Conservation (phyloP, 148 eudicot species). For the Vaccinium darrowii region DNA sequence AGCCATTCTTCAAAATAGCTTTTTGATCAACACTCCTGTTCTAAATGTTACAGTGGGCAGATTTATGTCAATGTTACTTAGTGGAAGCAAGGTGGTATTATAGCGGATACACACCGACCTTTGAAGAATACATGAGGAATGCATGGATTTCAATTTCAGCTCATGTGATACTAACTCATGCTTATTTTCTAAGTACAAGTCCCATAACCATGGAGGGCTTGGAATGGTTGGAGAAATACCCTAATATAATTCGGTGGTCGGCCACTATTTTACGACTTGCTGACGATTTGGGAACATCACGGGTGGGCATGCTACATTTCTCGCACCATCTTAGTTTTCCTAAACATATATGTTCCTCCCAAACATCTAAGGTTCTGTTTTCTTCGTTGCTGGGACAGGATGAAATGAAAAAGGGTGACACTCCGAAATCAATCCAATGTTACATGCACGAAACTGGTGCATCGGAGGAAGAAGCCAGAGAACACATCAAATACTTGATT, state of each 20-base stretch:
- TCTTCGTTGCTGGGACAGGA: neutral
- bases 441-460: slow-evolving; percentile 29
- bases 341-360: too few species aligned
- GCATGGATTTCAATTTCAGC: slow-evolving; percentile 18
- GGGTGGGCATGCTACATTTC: neutral
- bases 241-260: slow-evolving; percentile 6
- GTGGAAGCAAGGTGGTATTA: slow-evolving; percentile 32
- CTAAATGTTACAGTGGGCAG: slow-evolving; percentile 25
- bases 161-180: slow-evolving; percentile 1
- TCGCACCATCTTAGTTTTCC: neutral
- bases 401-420: slow-evolving; percentile 33
- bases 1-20: neutral
- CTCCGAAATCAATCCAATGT: slow-evolving; percentile 28
- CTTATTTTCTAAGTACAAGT: neutral
- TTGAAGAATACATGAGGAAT: slow-evolving; percentile 17
- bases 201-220: slow-evolving; percentile 3
- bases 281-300: slow-evolving; percentile 14
- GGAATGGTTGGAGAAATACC: slow-evolving; percentile 9
- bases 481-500: slow-evolving; percentile 18
- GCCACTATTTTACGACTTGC: neutral
- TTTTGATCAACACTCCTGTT: neutral
- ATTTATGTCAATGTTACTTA: slow-evolving; percentile 14
- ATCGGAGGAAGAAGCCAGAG: slow-evolving; percentile 22
- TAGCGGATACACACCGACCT: slow-evolving; percentile 17
- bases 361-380: too few species aligned